Conservation (phyloP, 176 grass and related monocot genomes). For the Carex pumila region DNA sequence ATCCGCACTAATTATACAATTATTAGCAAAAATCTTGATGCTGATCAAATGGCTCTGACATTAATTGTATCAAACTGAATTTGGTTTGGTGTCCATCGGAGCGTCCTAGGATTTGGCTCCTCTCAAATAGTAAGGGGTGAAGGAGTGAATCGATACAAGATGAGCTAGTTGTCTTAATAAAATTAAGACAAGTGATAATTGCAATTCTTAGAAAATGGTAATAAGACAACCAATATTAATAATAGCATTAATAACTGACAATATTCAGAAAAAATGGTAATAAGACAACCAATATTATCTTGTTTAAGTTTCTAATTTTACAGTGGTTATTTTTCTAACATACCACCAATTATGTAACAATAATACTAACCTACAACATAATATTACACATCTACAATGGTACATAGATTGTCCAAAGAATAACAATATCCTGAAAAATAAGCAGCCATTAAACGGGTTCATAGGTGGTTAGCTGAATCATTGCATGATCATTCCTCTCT, state of each 20-base stretch:
- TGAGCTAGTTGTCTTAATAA: not conserved
- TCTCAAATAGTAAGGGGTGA: not conserved
- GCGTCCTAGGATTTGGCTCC: too few relatives aligned
- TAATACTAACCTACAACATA: slow-evolving; percentile 9
- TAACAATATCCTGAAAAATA: slow-evolving; percentile 38
- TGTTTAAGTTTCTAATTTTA: slow-evolving; percentile 15
- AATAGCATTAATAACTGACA: too few relatives aligned
- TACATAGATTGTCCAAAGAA: slow-evolving; percentile 53
- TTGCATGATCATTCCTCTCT: slow-evolving; percentile 33
- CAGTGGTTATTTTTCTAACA: slow-evolving; percentile 16
- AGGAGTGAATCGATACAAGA: not conserved
- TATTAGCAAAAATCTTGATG: too few relatives aligned
- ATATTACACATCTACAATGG: slow-evolving; percentile 21
- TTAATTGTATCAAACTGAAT: too few relatives aligned
- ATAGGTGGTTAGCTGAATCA: slow-evolving; percentile 83
- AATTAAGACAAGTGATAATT: too few relatives aligned
- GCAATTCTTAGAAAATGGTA: too few relatives aligned
- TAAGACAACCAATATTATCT: slow-evolving; percentile 8
- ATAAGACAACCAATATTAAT: too few relatives aligned
- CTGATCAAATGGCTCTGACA: too few relatives aligned
- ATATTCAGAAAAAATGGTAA: not conserved
- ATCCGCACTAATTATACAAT: too few relatives aligned
- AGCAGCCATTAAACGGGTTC: slow-evolving; percentile 9
- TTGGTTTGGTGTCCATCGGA: too few relatives aligned
- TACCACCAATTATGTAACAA: slow-evolving; percentile 12